Evolutionary conservation across 306 rosid species (phyloP), one percentile per base, ranked within the genome.

Genomic region (Urtica urens): DNA sequence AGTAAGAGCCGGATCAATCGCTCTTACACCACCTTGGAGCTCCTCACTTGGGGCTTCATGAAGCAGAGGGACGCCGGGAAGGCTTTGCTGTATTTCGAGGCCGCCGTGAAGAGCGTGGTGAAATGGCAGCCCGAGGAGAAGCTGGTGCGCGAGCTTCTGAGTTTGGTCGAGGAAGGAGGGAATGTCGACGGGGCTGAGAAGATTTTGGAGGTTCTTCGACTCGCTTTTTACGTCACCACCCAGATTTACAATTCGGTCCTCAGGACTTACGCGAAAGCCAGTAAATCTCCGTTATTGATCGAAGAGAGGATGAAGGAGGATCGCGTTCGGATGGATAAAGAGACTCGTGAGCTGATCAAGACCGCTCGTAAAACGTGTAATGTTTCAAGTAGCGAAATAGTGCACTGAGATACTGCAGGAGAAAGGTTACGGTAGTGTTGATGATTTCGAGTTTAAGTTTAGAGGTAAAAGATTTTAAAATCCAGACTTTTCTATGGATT

Each of bases 11-110:
- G 84, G 33, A 46, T 71, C 33, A 20, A 18, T 37, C 76, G 84
- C 43, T 61, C 64, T 66, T 85, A 81, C 85, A 72, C 93, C 17
- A 77, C 99, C 9, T 90, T 78, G 87, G 95, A 90, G 78, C 78
- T 85, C 43, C 78, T 90, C 49, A 71, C 94, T 13, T 71, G 78
- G 83, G 85, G 85, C n/a, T 79, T 66, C 72, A 53, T 81, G 70
- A 71, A 74, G 58, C 67, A 44, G 72, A 59, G 73, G 41, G 59
- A 64, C 45, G 77, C 66, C 19, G 77, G 60, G 9, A 81, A 72
- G 12, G 80, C 61, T 55, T 64, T 90, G 12, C 54, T 70, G 24
- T 71, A 66, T 72, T 81, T 90, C 37, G 31, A 61, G 54, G 77
- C 75, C 57, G 85, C 92, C 50, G 54, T 79, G 59, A 68, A 69